Conservation (phyloP, 352 stramenopile genomes). For the Pythium grandisporangium region DNA sequence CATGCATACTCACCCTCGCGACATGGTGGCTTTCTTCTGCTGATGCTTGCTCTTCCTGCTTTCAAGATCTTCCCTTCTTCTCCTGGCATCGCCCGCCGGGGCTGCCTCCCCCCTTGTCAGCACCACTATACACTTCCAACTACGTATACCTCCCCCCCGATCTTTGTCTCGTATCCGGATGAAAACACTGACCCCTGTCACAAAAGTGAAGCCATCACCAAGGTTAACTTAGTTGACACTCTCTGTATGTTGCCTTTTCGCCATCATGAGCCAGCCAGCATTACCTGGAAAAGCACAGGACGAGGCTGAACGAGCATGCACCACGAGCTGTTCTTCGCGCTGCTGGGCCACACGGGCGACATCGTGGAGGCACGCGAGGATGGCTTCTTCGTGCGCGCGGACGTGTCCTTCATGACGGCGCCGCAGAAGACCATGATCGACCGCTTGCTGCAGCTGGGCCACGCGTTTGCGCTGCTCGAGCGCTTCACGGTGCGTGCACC, state of each 20-base stretch:
- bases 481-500: conserved; percentile 24
- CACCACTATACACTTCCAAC: no score
- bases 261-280: not conserved
- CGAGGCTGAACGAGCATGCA: no score
- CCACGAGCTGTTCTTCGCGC: conserved; percentile 70
- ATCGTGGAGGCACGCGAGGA: conserved; percentile 40
- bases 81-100: no score
- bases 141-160: no score
- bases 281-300: no score
- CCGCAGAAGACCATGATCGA: conserved; percentile 46
- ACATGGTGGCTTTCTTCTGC: conserved; percentile 8
- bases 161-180: conserved; percentile 12
- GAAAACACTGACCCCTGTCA: no score
- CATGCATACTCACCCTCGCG: conserved; percentile 9
- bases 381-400: conserved; percentile 44
- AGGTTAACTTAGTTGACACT: not conserved
- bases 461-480: conserved; percentile 34
- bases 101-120: no score
- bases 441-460: conserved; percentile 42
- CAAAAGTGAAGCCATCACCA: no score
- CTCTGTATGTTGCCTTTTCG: not conserved
- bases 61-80: conserved; percentile 10
- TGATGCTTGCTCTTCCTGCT: not conserved
- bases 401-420: conserved; percentile 30
- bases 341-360: conserved; percentile 58